Percentiles rank a stretch among this genome's conserved stretches.
phyloP scores from a whole-genome alignment of 495 filamentous ascomycete genomes.

The Chaetomidium leptoderma region DNA sequence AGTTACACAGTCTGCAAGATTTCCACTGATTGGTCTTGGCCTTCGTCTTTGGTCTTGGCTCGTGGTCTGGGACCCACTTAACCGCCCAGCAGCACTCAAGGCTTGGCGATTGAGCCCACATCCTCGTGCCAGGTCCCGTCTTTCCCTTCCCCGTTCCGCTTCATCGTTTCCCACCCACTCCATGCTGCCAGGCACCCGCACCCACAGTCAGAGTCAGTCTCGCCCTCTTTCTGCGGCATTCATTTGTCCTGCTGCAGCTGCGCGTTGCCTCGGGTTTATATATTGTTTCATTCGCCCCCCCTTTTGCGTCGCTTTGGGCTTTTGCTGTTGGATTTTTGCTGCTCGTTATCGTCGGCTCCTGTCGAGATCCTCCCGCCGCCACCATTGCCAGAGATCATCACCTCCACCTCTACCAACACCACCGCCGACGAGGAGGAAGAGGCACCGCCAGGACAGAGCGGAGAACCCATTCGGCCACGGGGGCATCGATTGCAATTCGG shows the following conservation, averaged over 20 bases:
- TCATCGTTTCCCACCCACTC: slow-evolving; percentile 3
- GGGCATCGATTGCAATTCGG: not conserved
- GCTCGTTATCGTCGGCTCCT: too few species aligned
- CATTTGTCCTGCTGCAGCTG: not conserved
- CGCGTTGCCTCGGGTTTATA: not conserved
- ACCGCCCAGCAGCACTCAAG: slow-evolving; percentile 20
- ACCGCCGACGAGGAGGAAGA: too few species aligned
- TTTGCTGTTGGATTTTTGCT: not conserved
- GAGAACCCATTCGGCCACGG: not conserved
- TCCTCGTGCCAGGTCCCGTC: slow-evolving; percentile 27
- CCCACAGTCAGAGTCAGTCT: not conserved
- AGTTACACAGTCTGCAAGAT: not conserved
- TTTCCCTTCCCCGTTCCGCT: slow-evolving; percentile 22
- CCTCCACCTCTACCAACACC: too few species aligned
- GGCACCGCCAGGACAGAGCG: too few species aligned
- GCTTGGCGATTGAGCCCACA: slow-evolving; percentile 25
- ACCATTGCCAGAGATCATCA: too few species aligned
- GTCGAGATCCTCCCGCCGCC: too few species aligned
- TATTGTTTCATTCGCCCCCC: not conserved
- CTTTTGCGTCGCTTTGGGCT: not conserved
- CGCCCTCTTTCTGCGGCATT: not conserved
- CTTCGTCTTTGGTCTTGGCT: slow-evolving; percentile 4
- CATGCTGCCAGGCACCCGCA: slow-evolving; percentile 6
- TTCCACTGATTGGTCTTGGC: not conserved
- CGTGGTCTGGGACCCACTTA: slow-evolving; percentile 15